A percentile compares a stretch with the other conserved stretches of the same genome.
phyloP scores from a whole-genome alignment of 306 rosid species.

The Fagus sylvatica region DNA sequence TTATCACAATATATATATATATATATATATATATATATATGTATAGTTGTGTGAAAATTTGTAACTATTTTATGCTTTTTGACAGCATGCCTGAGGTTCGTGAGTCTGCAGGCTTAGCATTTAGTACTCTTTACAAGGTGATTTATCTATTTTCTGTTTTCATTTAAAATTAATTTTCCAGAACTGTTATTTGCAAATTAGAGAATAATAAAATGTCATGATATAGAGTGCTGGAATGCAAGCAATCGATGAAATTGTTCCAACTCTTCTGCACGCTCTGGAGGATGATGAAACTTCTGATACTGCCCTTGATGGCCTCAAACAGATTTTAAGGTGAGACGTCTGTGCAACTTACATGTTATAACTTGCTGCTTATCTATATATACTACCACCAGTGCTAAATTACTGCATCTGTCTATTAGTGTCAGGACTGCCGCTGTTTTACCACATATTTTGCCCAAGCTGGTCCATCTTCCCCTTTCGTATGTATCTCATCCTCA shows the following conservation, averaged over 20 bases:
- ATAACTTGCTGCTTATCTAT: conserved; percentile 6
- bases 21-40: no score
- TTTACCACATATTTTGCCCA: conserved; percentile 94
- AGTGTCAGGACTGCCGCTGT: conserved; percentile 95
- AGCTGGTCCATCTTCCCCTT: conserved; percentile 86
- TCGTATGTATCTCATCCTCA: conserved; percentile 56
- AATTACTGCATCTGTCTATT: conserved; percentile 17
- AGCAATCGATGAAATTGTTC: conserved; percentile 97
- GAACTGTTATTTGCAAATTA: not conserved
- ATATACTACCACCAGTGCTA: conserved; percentile 10
- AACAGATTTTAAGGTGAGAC: conserved; percentile 87
- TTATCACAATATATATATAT: no score
- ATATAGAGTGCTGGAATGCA: conserved; percentile 96
- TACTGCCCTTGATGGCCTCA: conserved; percentile 97
- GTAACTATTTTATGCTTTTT: conserved; percentile 16
- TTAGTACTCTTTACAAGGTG: conserved; percentile 96
- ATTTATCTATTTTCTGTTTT: not conserved
- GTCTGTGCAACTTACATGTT: not conserved
- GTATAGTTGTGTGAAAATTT: not conserved
- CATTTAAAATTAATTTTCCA: not conserved
- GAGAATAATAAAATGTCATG: conserved; percentile 13
- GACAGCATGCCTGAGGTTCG: conserved; percentile 85
- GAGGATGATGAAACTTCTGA: conserved; percentile 89
- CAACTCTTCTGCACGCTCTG: conserved; percentile 91
- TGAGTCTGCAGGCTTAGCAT: conserved; percentile 92